Base-by-base conservation (phyloP, 1,284 basidiomycete genomes). In the Ustilago shanxiensis region DNA sequence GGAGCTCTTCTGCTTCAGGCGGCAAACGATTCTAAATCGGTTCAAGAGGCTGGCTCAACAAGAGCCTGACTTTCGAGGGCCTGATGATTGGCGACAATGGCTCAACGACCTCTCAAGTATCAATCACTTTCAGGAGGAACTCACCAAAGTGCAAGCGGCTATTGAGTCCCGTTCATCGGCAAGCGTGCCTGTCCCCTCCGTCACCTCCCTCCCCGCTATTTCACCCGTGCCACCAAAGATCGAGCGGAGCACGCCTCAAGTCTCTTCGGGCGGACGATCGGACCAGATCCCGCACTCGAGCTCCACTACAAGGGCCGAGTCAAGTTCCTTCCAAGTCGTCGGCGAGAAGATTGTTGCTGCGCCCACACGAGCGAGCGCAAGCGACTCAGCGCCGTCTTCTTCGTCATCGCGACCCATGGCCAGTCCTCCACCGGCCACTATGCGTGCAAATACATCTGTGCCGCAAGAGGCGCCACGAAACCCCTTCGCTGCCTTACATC, bases 251-350 rank as follows among this genome's bases (percentile, higher is more conserved):
- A 44, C 47, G 14, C 47, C 47, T 11, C 22, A 24, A 49, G 8
- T n/a, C 24, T 29, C 39, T 35, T n/a, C 29, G 24, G 35, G 53
- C 13, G 26, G 37, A 14, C 52, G 31, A 39, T 18, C 51, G 3
- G 18, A 37, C 4, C 55, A 41, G n/a, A 29, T 33, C 1, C 22
- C 44, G 20, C 57, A 41, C 7, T 6, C 13, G 1, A 54, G 26
- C 26, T 16, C 35, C 0, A 18, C 24, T 13, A 18, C 52, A 11
- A 54, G 66, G 5, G 49, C 60, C 13, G 29, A 44, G 1, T 75
- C 67, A 6, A 66, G 26, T 52, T 75, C 72, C 0, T 75, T 66
- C n/a, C 67, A 75, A 51, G 56, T 71, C 24, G 55, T 71, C 1
- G 72, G 72, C 35, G 67, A 67, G 41, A 70, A 57, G 16, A 59